Evolutionary conservation across 257 asterid species (phyloP).

Genomic region (Vinca minor): DNA sequence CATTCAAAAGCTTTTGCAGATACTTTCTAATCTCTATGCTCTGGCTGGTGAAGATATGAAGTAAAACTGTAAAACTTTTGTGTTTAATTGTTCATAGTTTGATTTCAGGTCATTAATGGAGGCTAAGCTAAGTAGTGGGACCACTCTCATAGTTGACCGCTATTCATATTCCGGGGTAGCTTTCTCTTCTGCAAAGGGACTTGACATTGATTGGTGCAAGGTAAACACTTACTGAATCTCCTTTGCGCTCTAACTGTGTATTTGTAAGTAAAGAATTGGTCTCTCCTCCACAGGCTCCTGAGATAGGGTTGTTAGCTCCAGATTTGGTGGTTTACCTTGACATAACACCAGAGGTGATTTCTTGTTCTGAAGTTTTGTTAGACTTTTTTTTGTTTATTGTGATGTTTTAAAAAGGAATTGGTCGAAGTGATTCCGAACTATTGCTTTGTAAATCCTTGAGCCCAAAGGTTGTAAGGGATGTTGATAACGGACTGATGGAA

Average conservation of each 20-base stretch:
- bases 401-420: background rate
- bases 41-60: background rate
- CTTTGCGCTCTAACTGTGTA: background rate
- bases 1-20: background rate
- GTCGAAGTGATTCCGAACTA: no score
- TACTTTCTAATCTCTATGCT: background rate
- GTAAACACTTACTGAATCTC: slow-evolving; percentile 24
- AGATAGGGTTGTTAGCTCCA: slow-evolving; percentile 82
- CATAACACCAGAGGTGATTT: slow-evolving; percentile 78
- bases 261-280: background rate
- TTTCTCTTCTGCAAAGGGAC: slow-evolving; percentile 89
- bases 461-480: no score
- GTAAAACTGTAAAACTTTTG: background rate
- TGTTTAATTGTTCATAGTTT: background rate
- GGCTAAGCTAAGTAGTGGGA: slow-evolving; percentile 66
- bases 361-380: background rate
- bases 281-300: slow-evolving; percentile 61
- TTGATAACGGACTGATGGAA: background rate
- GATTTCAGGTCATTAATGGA: slow-evolving; percentile 66
- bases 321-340: slow-evolving; percentile 87
- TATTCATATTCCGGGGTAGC: slow-evolving; percentile 92
- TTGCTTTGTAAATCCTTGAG: background rate
- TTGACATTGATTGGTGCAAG: slow-evolving; percentile 81
- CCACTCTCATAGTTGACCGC: slow-evolving; percentile 74
- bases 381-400: background rate